These are phyloP conservation scores for Yarrowia sp. DNA, from an alignment of 805 yeast genomes.

Conservation along the genomic window DNA sequence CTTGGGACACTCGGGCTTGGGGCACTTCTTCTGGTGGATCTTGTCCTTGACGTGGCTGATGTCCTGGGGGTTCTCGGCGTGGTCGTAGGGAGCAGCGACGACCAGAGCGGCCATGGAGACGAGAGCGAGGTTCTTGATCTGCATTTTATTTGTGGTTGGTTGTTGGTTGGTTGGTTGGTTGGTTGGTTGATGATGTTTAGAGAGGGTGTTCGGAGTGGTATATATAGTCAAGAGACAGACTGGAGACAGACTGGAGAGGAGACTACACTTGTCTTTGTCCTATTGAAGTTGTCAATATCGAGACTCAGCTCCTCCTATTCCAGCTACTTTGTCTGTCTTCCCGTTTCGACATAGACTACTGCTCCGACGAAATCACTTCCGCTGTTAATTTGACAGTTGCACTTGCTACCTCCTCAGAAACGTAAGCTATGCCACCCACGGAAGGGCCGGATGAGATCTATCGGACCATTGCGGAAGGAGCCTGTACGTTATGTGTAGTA, in stretches of 20 bases:
- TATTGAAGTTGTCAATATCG: not conserved
- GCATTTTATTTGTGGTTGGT: constrained; percentile 16
- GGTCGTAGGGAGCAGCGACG: constrained; percentile 20
- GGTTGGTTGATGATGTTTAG: not conserved
- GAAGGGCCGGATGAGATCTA: not conserved
- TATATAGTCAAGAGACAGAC: not conserved
- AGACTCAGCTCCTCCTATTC: not conserved
- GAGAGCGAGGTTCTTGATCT: constrained; percentile 37
- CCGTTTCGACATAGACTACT: not conserved
- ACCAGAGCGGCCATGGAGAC: constrained; percentile 33
- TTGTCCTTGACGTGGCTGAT: constrained; percentile 27
- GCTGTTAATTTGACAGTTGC: not conserved
- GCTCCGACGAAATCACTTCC: not conserved
- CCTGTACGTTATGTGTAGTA: not conserved
- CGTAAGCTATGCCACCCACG: not conserved
- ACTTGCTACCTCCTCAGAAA: not conserved
- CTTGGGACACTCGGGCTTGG: constrained; percentile 37
- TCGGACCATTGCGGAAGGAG: constrained; percentile 2
- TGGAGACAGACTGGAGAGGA: not conserved
- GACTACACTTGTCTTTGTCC: not conserved
- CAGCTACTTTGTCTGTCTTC: not conserved
- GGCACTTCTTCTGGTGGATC: constrained; percentile 27
- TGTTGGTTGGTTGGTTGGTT: constrained; percentile 9
- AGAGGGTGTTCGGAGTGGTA: not conserved
- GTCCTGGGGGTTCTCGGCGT: constrained; percentile 26